Conservation (phyloP, 768 basidiomycete species). For the Naganishia antarctica region DNA sequence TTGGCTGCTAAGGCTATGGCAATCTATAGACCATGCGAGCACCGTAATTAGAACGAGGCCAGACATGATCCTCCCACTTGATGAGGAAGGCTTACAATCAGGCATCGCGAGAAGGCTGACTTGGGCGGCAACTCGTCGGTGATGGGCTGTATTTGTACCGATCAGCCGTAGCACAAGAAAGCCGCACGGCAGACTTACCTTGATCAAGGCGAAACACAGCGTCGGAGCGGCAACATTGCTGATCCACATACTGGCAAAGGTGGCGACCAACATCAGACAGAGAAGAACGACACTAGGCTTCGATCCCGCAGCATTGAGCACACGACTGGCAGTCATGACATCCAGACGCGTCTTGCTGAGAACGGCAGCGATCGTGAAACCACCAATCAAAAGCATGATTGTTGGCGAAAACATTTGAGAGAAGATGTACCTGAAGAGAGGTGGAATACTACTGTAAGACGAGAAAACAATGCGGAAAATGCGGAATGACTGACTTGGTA, state of each 20-base stretch:
- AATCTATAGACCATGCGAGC: constrained; percentile 61
- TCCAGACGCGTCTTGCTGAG: constrained; percentile 94
- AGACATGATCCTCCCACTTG: not conserved
- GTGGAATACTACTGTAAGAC: not conserved
- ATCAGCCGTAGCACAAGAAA: not conserved
- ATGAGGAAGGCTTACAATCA: constrained; percentile 67
- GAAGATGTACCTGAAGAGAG: constrained; percentile 61
- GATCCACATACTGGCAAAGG: constrained; percentile 99
- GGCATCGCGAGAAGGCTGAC: constrained; percentile 78
- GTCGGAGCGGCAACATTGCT: constrained; percentile 98
- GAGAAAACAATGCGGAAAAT: no score
- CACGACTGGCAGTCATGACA: constrained; percentile 75
- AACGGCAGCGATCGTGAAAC: constrained; percentile 95
- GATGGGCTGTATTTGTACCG: constrained; percentile 65
- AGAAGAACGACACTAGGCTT: constrained; percentile 79
- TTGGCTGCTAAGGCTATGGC: constrained; percentile 97
- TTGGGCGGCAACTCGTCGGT: constrained; percentile 81
- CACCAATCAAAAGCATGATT: constrained; percentile 95
- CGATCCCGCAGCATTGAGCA: constrained; percentile 84
- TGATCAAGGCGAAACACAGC: constrained; percentile 90
- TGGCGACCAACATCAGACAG: constrained; percentile 91
- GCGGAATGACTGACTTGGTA: constrained; percentile 56
- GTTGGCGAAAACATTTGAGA: constrained; percentile 95
- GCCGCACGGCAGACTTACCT: constrained; percentile 54
- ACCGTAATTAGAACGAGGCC: not conserved